These are phyloP conservation scores for Akanthomyces lecanii DNA, from an alignment of 2,329 filamentous ascomycete genomes.

Conservation along the genomic window DNA sequence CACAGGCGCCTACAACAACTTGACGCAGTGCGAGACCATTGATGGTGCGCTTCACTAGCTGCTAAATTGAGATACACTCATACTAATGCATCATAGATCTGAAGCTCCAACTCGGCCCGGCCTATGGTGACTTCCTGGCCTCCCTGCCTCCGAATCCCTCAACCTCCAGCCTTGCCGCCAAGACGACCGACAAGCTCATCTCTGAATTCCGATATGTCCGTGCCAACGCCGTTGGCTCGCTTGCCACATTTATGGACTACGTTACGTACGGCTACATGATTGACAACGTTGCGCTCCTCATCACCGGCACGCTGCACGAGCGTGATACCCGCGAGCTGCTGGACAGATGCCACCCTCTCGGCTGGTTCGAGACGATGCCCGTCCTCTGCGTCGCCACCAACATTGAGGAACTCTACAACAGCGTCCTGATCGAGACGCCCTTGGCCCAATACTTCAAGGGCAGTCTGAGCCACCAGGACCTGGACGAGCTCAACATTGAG, in stretches of 20 bases:
- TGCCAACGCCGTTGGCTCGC: slow-evolving; percentile 84
- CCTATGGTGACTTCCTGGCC: slow-evolving; percentile 95
- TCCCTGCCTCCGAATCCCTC: slow-evolving; percentile 93
- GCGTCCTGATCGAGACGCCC: slow-evolving; percentile 92
- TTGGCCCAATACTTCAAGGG: slow-evolving; percentile 97
- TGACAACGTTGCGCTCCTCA: slow-evolving; percentile 95
- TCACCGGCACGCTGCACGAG: slow-evolving; percentile 96
- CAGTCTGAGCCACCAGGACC: slow-evolving; percentile 88
- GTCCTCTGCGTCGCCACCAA: slow-evolving; percentile 97
- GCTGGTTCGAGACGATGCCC: slow-evolving; percentile 99
- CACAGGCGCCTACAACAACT: slow-evolving; percentile 84
- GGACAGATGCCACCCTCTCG: slow-evolving; percentile 91
- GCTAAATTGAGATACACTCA: not conserved
- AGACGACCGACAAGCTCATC: slow-evolving; percentile 96
- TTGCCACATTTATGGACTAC: slow-evolving; percentile 96
- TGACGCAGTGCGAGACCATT: slow-evolving; percentile 96
- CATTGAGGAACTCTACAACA: slow-evolving; percentile 98
- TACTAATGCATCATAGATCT: slow-evolving; percentile 59
- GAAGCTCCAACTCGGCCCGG: slow-evolving; percentile 92
- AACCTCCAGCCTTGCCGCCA: slow-evolving; percentile 88
- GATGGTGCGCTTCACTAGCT: slow-evolving; percentile 60
- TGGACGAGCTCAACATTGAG: slow-evolving; percentile 98
- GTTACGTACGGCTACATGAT: slow-evolving; percentile 99
- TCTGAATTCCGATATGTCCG: slow-evolving; percentile 96
- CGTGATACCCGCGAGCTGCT: slow-evolving; percentile 92